Evolutionary conservation across 805 yeast species (phyloP), one percentile per base, ranked within the genome.

Genomic region (Priceomyces carsonii): DNA sequence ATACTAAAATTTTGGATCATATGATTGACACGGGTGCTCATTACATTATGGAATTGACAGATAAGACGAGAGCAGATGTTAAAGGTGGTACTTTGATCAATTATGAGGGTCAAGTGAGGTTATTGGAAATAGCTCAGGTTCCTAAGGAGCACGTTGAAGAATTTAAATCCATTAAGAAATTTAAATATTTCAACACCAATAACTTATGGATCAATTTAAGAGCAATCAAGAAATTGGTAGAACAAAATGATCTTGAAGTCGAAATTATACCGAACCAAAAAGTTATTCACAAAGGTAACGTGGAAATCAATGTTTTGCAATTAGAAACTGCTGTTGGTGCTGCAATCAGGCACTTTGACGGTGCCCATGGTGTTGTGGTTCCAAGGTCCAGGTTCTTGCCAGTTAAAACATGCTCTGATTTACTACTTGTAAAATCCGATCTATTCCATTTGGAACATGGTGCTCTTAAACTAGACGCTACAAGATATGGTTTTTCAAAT

Each of bases 261-360:
- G 99, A 93, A 69, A 93, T 93, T 63, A 93, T 93, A 66, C 98
- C 99, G 59, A 93, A 93, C 71, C 77, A 75, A 51, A 93, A 93
- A 71, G 71, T 93, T 33, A 81, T 93, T 57, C 75, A 80, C 35
- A 75, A 76, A 50, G 95, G 95, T 40, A 78, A 79, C 48, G 69
- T 72, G 34, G 96, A 90, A 48, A 74, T 84, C 50, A 82, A 83
- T 56, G 97, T 91, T 33, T 69, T 91, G 57, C 99, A 91, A 71
- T 80, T 93, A 59, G 99, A 93, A 74, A 93, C 99, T 33, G 99
- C 99, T 18, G 96, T 88, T 51, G 99, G 99, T 73, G 98, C 99
- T 25, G 98, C 98, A 31, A 93, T 93, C 60, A 85, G 95, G 69
- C 91, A 90, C 68, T 93, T 93, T 69, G 74, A 82, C 48, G 85